Evolutionary conservation across 768 basidiomycete genomes (phyloP).

Genomic region (Omphalotus guepiniiformis): DNA sequence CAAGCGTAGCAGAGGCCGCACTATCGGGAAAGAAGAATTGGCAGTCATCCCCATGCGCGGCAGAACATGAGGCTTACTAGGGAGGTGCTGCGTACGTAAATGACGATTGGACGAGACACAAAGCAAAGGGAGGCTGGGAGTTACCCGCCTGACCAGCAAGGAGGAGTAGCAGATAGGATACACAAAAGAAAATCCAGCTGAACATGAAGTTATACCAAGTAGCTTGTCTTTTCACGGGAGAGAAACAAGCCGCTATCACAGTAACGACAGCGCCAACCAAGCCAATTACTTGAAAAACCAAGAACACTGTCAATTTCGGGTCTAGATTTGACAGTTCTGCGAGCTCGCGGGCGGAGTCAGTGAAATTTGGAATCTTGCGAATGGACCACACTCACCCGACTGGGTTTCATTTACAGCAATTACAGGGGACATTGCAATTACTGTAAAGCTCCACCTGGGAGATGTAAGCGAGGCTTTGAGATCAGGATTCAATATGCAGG

Average conservation of each 20-base stretch:
- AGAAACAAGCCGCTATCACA: slow-evolving; percentile 23
- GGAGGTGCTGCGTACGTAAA: slow-evolving; percentile 30
- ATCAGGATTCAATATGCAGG: too few species aligned
- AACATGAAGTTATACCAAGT: slow-evolving; percentile 34
- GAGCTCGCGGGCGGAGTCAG: too few species aligned
- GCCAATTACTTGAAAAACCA: slow-evolving; percentile 27
- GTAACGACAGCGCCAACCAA: slow-evolving; percentile 21
- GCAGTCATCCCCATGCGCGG: background rate
- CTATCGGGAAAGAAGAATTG: background rate
- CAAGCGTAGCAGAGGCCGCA: background rate
- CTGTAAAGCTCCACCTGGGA: too few species aligned
- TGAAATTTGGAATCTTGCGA: too few species aligned
- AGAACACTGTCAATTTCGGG: slow-evolving; percentile 17
- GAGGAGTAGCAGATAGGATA: slow-evolving; percentile 29
- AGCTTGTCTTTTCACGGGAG: slow-evolving; percentile 24
- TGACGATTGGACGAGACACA: slow-evolving; percentile 29
- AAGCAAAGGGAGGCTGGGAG: slow-evolving; percentile 14
- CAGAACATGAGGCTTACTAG: slow-evolving; percentile 20
- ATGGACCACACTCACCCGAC: too few species aligned
- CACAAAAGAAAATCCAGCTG: slow-evolving; percentile 31
- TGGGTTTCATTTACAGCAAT: too few species aligned
- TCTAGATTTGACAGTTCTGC: too few species aligned
- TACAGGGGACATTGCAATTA: too few species aligned
- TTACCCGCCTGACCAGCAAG: slow-evolving; percentile 28
- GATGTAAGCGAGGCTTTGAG: too few species aligned